These are phyloP conservation scores for Bisporella sp. DNA, from an alignment of 2,329 filamentous ascomycete genomes.

Conservation along the genomic window DNA sequence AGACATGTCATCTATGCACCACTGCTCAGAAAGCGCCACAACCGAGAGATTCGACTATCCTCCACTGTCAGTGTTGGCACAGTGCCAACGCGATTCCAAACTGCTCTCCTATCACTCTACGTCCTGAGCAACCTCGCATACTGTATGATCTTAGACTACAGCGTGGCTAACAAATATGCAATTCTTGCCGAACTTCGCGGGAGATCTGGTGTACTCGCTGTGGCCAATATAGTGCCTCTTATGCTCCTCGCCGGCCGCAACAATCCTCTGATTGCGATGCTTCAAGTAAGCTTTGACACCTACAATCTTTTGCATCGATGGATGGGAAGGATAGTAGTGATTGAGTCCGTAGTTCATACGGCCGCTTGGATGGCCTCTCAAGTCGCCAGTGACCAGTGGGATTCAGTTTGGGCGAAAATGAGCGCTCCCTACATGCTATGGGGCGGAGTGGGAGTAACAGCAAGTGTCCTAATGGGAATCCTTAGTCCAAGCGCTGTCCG, in stretches of 20 bases:
- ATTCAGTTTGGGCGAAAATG: slow-evolving; percentile 48
- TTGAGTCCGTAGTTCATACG: slow-evolving; percentile 63
- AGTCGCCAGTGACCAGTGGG: slow-evolving; percentile 56
- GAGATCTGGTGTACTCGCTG: slow-evolving; percentile 73
- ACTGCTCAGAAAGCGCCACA: slow-evolving; percentile 58
- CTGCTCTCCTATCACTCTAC: slow-evolving; percentile 49
- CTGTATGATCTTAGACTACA: slow-evolving; percentile 56
- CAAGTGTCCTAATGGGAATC: slow-evolving; percentile 60
- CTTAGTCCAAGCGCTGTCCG: slow-evolving; percentile 72
- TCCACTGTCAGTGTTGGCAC: slow-evolving; percentile 54
- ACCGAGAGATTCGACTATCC: slow-evolving; percentile 57
- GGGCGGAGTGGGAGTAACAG: slow-evolving; percentile 53
- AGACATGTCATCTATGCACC: slow-evolving; percentile 57
- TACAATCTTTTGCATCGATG: slow-evolving; percentile 88
- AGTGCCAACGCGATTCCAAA: slow-evolving; percentile 58
- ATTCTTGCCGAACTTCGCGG: slow-evolving; percentile 79
- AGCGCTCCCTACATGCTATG: slow-evolving; percentile 57
- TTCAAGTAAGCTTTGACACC: slow-evolving; percentile 90
- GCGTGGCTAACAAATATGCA: slow-evolving; percentile 48
- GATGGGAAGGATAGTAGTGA: slow-evolving; percentile 67
- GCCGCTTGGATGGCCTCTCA: slow-evolving; percentile 69
- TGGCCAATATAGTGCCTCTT: slow-evolving; percentile 88
- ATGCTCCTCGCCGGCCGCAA: slow-evolving; percentile 86
- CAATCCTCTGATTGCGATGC: slow-evolving; percentile 77
- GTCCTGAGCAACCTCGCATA: slow-evolving; percentile 55